Conservation (phyloP, 1,284 basidiomycete species). For the Cystobasidium pallidum region DNA sequence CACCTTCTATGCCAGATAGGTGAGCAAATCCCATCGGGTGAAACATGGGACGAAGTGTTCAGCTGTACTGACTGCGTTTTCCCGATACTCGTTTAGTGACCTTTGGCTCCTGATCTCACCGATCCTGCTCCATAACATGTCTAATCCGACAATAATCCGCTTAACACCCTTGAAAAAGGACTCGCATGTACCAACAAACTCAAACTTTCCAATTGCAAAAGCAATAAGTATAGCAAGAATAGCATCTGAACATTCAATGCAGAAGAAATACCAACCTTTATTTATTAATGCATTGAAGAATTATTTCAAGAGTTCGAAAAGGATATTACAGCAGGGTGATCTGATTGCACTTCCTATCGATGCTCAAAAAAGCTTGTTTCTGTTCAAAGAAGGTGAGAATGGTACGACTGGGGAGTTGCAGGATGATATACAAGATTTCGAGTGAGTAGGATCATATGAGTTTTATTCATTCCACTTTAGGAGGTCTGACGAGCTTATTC, state of each 20-base stretch:
- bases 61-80: not conserved
- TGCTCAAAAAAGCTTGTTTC: slow-evolving; percentile 60
- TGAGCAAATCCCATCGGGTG: too few species aligned
- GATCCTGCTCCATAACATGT: slow-evolving; percentile 65
- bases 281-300: slow-evolving; percentile 70
- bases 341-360: slow-evolving; percentile 74
- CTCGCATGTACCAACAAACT: slow-evolving; percentile 53
- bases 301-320: slow-evolving; percentile 66
- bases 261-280: slow-evolving; percentile 71
- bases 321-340: slow-evolving; percentile 78
- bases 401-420: slow-evolving; percentile 53
- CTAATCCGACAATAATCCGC: slow-evolving; percentile 51
- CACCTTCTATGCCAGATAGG: slow-evolving; percentile 12
- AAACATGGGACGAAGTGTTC: too few species aligned
- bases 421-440: slow-evolving; percentile 30
- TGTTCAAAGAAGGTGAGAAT: slow-evolving; percentile 54
- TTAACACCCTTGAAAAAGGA: slow-evolving; percentile 51
- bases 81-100: not conserved
- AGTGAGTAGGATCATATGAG: too few species aligned
- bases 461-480: too few species aligned
- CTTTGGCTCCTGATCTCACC: slow-evolving; percentile 55
- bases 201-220: slow-evolving; percentile 71
- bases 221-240: slow-evolving; percentile 79
- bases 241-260: slow-evolving; percentile 75
- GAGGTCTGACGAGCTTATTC: too few species aligned